Evolutionary conservation across 139 green algal genomes (phyloP).

Genomic region (Coelastrella sp.): DNA sequence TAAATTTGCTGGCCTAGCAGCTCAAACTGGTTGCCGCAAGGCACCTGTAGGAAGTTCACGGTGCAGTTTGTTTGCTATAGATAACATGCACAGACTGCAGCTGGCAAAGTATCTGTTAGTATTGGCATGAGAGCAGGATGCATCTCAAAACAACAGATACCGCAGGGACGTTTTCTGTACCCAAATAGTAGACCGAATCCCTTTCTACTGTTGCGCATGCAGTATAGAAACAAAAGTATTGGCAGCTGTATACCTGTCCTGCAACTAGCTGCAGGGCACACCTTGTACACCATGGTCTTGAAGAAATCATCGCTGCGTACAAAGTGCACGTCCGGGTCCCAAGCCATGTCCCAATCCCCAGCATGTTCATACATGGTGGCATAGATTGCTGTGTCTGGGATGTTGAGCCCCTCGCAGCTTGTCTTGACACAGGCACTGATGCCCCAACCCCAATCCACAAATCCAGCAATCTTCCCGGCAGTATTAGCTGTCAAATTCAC

Average conservation of each 20-base stretch:
- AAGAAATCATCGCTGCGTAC: conserved; percentile 86
- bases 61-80: no score
- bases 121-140: no score
- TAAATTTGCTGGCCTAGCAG: conserved; percentile 76
- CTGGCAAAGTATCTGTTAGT: no score
- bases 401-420: conserved; percentile 17
- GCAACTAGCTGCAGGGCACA: neutral
- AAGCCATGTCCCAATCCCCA: conserved; percentile 73
- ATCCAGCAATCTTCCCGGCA: conserved; percentile 76
- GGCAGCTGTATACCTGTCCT: no score
- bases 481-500: conserved; percentile 86
- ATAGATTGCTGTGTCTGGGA: conserved; percentile 71
- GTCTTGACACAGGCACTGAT: conserved; percentile 50
- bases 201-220: no score
- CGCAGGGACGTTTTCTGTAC: no score
- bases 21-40: conserved; percentile 96
- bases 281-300: conserved; percentile 55
- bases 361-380: conserved; percentile 85
- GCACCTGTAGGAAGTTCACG: conserved; percentile 49
- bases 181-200: no score
- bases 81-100: no score
- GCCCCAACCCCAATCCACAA: conserved; percentile 97
- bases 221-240: no score
- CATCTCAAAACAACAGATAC: no score
- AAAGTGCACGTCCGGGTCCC: conserved; percentile 92